Evolutionary conservation across 73 alveolate species (phyloP).

Genomic region (Stentor roeselii): DNA sequence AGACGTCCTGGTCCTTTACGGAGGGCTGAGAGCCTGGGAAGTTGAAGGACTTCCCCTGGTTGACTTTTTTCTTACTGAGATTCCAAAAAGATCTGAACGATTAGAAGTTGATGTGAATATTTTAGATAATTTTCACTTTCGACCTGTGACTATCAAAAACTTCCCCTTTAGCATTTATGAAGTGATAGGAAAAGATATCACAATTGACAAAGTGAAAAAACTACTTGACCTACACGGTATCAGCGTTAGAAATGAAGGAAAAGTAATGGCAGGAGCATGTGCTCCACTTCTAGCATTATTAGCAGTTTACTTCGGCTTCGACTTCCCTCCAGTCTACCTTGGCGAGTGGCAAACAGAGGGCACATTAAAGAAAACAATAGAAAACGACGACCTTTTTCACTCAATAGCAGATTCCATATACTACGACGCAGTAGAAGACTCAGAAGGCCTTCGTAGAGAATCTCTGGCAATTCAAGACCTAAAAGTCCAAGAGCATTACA

Average conservation of each 20-base stretch:
- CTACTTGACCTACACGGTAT: background rate
- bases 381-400: background rate
- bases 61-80: background rate
- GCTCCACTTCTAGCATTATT: background rate
- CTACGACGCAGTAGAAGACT: background rate
- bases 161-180: background rate
- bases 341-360: slow-evolving; percentile 11
- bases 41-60: background rate
- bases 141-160: background rate
- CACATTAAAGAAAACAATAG: no score
- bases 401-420: background rate
- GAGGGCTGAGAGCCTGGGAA: background rate
- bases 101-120: background rate
- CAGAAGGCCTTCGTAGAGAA: no score
- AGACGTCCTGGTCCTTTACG: background rate
- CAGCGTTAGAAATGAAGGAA: no score
- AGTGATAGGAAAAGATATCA: background rate
- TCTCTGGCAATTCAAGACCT: no score
- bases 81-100: background rate
- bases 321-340: background rate
- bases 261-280: background rate
- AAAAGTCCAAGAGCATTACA: no score
- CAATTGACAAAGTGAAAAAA: background rate
- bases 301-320: no score
- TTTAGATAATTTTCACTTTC: background rate